These are phyloP conservation scores for Cercospora canescens DNA, from an alignment of 2,329 filamentous ascomycete species.

Conservation along the genomic window DNA sequence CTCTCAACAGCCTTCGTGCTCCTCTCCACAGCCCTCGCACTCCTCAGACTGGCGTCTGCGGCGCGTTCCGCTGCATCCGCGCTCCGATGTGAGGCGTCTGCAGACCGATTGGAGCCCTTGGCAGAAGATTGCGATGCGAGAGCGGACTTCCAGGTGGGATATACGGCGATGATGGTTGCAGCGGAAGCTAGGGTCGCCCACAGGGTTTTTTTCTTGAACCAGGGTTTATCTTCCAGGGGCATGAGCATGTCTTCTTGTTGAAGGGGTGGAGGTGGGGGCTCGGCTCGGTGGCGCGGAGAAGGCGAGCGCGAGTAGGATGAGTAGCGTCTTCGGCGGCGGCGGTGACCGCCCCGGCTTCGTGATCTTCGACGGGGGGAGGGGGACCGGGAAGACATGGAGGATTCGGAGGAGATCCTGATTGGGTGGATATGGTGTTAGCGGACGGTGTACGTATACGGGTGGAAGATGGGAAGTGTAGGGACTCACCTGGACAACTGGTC, in stretches of 20 bases:
- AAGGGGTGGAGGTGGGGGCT: background rate
- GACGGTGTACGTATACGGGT: background rate
- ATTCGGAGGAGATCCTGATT: slow-evolving; percentile 1
- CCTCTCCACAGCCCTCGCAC: slow-evolving; percentile 17
- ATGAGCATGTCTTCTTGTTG: slow-evolving; percentile 10
- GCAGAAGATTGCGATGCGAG: slow-evolving; percentile 15
- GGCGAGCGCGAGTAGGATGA: slow-evolving; percentile 10
- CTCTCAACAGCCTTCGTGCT: slow-evolving; percentile 16
- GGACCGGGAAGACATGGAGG: slow-evolving; percentile 6
- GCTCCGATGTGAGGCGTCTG: slow-evolving; percentile 15
- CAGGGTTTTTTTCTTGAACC: slow-evolving; percentile 28
- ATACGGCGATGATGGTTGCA: slow-evolving; percentile 22
- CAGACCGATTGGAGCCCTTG: slow-evolving; percentile 16
- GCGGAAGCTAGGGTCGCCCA: slow-evolving; percentile 24
- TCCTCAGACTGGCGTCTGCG: slow-evolving; percentile 12
- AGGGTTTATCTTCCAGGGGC: slow-evolving; percentile 18
- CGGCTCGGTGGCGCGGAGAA: background rate
- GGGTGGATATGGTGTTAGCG: background rate
- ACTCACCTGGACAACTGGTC: slow-evolving; percentile 8
- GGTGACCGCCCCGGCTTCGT: background rate
- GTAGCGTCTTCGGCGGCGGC: slow-evolving; percentile 6
- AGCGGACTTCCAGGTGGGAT: slow-evolving; percentile 17
- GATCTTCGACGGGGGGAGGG: slow-evolving; percentile 7
- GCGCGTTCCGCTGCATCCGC: slow-evolving; percentile 18
- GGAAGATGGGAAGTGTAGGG: slow-evolving; percentile 1